These are phyloP conservation scores for Colletotrichum musicola DNA, from an alignment of 2,329 filamentous ascomycete species.

Conservation along the genomic window DNA sequence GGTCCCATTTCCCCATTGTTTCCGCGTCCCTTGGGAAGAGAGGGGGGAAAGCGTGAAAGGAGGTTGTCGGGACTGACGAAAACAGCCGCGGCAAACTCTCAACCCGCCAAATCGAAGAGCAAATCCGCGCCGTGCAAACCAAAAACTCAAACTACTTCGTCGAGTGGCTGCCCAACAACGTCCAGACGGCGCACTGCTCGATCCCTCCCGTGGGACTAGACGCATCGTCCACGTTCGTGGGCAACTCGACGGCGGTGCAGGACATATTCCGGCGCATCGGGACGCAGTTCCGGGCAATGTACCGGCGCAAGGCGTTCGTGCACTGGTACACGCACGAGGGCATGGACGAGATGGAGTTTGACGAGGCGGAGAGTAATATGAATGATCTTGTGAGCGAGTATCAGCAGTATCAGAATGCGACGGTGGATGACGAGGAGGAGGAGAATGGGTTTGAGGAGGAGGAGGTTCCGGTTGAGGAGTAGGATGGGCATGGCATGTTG, in stretches of 20 bases:
- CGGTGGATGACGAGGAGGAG: slow-evolving; percentile 89
- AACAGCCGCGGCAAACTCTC: slow-evolving; percentile 94
- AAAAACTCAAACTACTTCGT: slow-evolving; percentile 99
- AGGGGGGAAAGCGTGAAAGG: not conserved
- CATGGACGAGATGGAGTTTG: slow-evolving; percentile 99
- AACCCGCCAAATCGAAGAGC: slow-evolving; percentile 99
- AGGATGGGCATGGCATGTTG: not conserved
- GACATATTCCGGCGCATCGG: slow-evolving; percentile 99
- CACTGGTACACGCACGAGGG: slow-evolving; percentile 99
- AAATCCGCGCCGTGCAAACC: slow-evolving; percentile 99
- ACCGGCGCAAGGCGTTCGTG: slow-evolving; percentile 99
- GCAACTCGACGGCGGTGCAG: slow-evolving; percentile 99
- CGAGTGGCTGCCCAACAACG: slow-evolving; percentile 99
- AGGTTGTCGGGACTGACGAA: not conserved
- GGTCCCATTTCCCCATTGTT: not conserved
- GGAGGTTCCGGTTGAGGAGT: slow-evolving; percentile 76
- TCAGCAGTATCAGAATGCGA: slow-evolving; percentile 99
- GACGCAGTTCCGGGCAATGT: slow-evolving; percentile 99
- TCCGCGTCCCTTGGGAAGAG: not conserved
- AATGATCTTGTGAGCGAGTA: slow-evolving; percentile 99
- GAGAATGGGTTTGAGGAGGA: slow-evolving; percentile 85
- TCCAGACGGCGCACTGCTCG: slow-evolving; percentile 98
- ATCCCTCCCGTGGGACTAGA: slow-evolving; percentile 96
- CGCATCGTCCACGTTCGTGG: slow-evolving; percentile 99
- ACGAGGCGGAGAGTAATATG: slow-evolving; percentile 99